A percentile compares a stretch with the other conserved stretches of the same genome.
phyloP scores from a whole-genome alignment of 2,329 filamentous ascomycete genomes.

The Fusarium sp. region DNA sequence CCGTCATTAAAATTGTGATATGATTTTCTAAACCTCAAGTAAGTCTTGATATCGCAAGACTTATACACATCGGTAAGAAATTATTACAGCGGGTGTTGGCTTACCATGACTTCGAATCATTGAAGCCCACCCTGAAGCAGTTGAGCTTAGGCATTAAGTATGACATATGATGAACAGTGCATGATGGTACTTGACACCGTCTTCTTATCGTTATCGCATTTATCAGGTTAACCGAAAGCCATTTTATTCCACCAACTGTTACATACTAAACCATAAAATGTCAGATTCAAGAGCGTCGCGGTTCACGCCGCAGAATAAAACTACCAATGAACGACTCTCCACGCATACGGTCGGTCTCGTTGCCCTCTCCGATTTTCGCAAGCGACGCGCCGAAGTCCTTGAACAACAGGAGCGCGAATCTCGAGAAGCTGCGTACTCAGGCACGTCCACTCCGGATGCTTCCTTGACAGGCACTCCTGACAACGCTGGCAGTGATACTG shows the following conservation, averaged over 20 bases:
- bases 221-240: not conserved
- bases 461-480: constrained; percentile 59
- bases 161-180: not conserved
- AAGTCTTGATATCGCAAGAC: not conserved
- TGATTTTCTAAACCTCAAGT: too few species aligned
- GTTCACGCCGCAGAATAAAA: constrained; percentile 79
- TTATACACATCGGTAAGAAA: not conserved
- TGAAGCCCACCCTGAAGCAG: not conserved
- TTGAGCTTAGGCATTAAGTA: not conserved
- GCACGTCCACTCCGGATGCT: constrained; percentile 57
- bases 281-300: constrained; percentile 58
- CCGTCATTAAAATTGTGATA: not conserved
- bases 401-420: constrained; percentile 88
- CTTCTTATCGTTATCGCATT: constrained; percentile 19
- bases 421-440: constrained; percentile 64
- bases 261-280: constrained; percentile 44
- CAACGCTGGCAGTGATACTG: constrained; percentile 49
- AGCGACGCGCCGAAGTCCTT: constrained; percentile 91
- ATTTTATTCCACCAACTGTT: not conserved
- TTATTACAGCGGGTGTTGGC: not conserved
- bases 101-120: not conserved
- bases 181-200: not conserved
- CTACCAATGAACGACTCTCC: constrained; percentile 82
- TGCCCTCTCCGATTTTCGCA: constrained; percentile 91
- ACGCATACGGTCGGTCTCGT: constrained; percentile 91